Conservation (phyloP, 129 eudicot species). For the Kitagawia praeruptora region DNA sequence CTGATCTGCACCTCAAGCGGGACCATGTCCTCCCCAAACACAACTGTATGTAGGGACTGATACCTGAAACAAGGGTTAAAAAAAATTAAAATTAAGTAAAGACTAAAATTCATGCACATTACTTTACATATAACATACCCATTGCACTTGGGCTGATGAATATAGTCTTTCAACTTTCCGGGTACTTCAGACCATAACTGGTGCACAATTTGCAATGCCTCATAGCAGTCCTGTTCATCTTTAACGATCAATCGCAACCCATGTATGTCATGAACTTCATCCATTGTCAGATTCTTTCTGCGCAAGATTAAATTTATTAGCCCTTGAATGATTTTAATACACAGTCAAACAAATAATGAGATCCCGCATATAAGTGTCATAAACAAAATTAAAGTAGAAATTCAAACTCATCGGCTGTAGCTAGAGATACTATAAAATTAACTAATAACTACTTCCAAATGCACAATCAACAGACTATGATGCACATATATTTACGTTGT, state of each 20-base stretch:
- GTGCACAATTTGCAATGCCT: slow-evolving; percentile 56
- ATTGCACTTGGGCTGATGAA: slow-evolving; percentile 57
- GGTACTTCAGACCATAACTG: slow-evolving; percentile 80
- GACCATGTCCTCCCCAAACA: slow-evolving; percentile 62
- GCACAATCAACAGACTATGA: not conserved
- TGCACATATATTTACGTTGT: not conserved
- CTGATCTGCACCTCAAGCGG: slow-evolving; percentile 94
- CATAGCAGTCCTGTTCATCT: slow-evolving; percentile 76
- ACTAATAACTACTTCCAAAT: not conserved
- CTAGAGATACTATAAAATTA: not conserved
- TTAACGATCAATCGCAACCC: slow-evolving; percentile 90
- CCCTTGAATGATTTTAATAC: not conserved
- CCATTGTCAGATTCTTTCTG: slow-evolving; percentile 87
- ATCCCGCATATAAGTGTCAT: not conserved
- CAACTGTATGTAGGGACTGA: slow-evolving; percentile 87
- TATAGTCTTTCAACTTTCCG: slow-evolving; percentile 90
- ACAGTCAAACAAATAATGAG: not conserved
- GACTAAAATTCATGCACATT: not conserved
- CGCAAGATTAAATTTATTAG: slow-evolving; percentile 5
- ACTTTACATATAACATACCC: slow-evolving; percentile 42
- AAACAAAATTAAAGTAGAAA: not conserved
- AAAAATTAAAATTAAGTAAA: not conserved
- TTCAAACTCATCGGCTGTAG: not conserved
- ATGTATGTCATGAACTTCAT: slow-evolving; percentile 84
- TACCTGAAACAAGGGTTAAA: slow-evolving; percentile 36